Percentiles rank a stretch among this genome's conserved stretches.
Conservation (phyloP, 345 rosid species). For the Brassica juncea region DNA sequence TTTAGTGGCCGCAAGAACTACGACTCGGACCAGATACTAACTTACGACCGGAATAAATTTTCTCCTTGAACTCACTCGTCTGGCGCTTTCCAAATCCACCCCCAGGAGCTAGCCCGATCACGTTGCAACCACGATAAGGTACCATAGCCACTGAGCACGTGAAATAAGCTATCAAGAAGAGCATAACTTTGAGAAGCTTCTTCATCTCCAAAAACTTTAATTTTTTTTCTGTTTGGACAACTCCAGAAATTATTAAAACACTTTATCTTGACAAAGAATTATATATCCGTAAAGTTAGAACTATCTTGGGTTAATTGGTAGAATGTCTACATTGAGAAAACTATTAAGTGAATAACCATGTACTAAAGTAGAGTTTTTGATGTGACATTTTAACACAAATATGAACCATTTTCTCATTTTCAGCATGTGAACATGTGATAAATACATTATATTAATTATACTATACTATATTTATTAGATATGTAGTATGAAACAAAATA, state of each 20-base stretch:
- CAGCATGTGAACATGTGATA: no score
- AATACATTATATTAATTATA: no score
- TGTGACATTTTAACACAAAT: no score
- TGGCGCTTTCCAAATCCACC: neutral
- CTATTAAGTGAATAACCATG: no score
- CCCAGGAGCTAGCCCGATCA: neutral
- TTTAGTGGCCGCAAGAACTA: slow-evolving; percentile 35
- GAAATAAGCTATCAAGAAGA: slow-evolving; percentile 23
- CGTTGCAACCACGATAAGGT: slow-evolving; percentile 35
- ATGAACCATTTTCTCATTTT: no score
- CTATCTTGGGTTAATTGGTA: no score
- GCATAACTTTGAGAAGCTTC: slow-evolving; percentile 16
- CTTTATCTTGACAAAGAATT: neutral
- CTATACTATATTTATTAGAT: no score
- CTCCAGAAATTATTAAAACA: neutral
- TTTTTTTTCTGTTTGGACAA: no score
- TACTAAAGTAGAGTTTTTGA: no score
- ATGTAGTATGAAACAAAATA: no score
- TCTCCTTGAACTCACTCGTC: slow-evolving; percentile 5
- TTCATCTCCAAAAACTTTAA: slow-evolving; percentile 8
- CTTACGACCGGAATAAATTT: slow-evolving; percentile 12
- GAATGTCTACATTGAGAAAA: no score
- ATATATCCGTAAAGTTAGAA: no score
- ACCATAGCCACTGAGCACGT: slow-evolving; percentile 30
- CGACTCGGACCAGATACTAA: slow-evolving; percentile 44